Evolutionary conservation across 176 grass and related monocot species (phyloP).

Genomic region (Oryza glaberrima): DNA sequence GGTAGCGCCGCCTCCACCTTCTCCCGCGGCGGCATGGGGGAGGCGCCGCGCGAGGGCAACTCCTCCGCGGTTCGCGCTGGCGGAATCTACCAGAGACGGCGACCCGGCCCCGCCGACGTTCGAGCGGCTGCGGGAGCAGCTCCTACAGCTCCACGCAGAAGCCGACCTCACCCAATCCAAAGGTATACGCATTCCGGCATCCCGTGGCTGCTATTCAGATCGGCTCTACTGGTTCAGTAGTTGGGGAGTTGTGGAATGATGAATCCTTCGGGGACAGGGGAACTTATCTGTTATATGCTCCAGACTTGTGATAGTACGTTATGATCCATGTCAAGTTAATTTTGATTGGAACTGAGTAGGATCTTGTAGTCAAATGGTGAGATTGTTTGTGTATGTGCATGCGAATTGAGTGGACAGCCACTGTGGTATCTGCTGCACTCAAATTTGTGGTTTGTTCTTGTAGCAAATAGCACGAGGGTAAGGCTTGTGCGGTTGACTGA

Average conservation of each 20-base stretch:
- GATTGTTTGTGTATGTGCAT: background rate
- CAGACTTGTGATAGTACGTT: background rate
- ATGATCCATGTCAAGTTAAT: background rate
- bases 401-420: background rate
- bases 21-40: constrained; percentile 3
- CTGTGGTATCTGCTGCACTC: background rate
- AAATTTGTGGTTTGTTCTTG: constrained; percentile 32
- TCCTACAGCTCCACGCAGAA: constrained; percentile 80
- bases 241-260: background rate
- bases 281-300: background rate
- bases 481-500: constrained; percentile 90
- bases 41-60: background rate
- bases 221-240: background rate
- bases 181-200: constrained; percentile 42
- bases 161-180: constrained; percentile 77
- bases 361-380: background rate
- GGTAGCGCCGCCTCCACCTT: background rate
- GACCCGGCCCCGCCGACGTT: constrained; percentile 27
- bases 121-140: constrained; percentile 61
- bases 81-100: background rate
- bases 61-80: constrained; percentile 27
- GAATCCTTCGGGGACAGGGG: background rate
- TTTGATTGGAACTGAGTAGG: background rate
- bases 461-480: constrained; percentile 68
- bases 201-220: background rate